Evolutionary conservation across 306 rosid species (phyloP).

Genomic region (Mimosa bimucronata): DNA sequence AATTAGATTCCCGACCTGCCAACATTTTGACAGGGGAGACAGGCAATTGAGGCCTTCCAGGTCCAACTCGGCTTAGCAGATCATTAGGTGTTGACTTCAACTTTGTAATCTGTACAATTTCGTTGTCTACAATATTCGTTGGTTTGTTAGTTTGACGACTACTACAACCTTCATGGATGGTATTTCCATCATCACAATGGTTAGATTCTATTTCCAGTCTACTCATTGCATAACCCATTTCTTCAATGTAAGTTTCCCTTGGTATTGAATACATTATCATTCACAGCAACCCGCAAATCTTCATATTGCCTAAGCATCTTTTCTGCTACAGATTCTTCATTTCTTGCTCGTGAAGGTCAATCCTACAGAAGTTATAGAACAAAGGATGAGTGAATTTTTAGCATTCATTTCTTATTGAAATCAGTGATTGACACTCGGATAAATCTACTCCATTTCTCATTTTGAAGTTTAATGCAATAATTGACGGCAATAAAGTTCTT

Average conservation of each 20-base stretch:
- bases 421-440: not conserved
- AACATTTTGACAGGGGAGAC: conserved; percentile 91
- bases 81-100: conserved; percentile 73
- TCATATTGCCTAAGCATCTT: conserved; percentile 40
- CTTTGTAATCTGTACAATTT: conserved; percentile 74
- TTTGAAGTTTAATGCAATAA: conserved; percentile 18
- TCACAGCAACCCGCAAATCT: conserved; percentile 38
- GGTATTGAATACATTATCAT: conserved; percentile 52
- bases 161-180: conserved; percentile 43
- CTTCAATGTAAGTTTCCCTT: conserved; percentile 41
- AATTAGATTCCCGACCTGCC: conserved; percentile 85
- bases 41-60: conserved; percentile 56
- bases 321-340: conserved; percentile 45
- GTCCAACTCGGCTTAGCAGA: conserved; percentile 49
- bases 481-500: conserved; percentile 16
- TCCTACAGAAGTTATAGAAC: conserved; percentile 32
- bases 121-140: conserved; percentile 61
- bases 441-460: conserved; percentile 25
- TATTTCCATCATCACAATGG: conserved; percentile 44
- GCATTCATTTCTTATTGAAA: conserved; percentile 9
- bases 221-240: conserved; percentile 92
- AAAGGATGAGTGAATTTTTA: conserved; percentile 4
- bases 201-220: conserved; percentile 64
- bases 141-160: conserved; percentile 44
- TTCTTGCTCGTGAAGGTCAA: conserved; percentile 32